Evolutionary conservation across 2,329 filamentous ascomycete genomes (phyloP).

Genomic region (Phialophora expanda): DNA sequence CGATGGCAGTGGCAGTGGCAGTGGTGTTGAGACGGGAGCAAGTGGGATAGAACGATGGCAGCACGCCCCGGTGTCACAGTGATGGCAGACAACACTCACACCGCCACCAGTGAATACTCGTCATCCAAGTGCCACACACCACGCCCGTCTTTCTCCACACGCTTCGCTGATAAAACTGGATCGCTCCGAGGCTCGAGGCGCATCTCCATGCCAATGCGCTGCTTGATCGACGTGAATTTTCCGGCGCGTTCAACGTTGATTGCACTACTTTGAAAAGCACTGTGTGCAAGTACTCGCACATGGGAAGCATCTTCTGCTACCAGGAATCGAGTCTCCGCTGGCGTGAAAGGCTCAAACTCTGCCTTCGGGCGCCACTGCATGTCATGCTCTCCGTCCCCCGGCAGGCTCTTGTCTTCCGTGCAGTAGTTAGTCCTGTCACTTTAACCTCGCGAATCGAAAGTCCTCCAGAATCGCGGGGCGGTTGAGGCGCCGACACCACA

Average conservation of each 20-base stretch:
- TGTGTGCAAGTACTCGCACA: neutral
- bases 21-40: neutral
- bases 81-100: constrained; percentile 5
- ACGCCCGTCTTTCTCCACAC: constrained; percentile 9
- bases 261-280: neutral
- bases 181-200: constrained; percentile 25
- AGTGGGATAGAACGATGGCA: neutral
- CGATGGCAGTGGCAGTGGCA: constrained; percentile 5
- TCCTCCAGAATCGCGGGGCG: neutral
- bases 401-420: constrained; percentile 3
- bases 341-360: neutral
- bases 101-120: constrained; percentile 6
- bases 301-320: neutral
- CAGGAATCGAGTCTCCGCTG: neutral
- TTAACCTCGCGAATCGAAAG: neutral
- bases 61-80: constrained; percentile 8
- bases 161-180: constrained; percentile 2
- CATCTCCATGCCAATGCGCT: constrained; percentile 10
- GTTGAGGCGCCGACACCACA: neutral
- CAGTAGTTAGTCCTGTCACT: neutral
- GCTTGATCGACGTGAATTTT: constrained; percentile 21
- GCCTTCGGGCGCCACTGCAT: constrained; percentile 25
- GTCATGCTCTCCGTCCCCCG: constrained; percentile 11
- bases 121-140: neutral
- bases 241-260: constrained; percentile 8